Conservation (phyloP, 345 rosid species). For the Camelina hispida region DNA sequence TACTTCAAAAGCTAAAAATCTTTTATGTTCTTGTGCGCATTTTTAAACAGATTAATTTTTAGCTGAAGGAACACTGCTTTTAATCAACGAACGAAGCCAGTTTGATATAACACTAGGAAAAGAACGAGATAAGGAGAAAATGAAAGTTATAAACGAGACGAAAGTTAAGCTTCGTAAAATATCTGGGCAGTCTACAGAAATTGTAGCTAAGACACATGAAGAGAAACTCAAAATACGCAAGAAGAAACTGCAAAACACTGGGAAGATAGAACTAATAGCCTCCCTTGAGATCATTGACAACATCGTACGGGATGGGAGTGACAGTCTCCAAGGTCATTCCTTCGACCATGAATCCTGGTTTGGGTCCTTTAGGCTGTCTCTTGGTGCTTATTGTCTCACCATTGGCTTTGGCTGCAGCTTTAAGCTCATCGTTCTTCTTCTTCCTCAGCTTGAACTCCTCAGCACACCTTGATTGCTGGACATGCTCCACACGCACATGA, state of each 20-base stretch:
- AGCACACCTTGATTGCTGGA: conserved; percentile 69
- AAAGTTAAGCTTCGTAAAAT: not conserved
- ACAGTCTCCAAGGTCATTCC: conserved; percentile 82
- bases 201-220: conserved; percentile 18
- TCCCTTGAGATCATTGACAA: conserved; percentile 87
- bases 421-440: conserved; percentile 58
- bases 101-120: not conserved
- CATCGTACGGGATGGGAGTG: conserved; percentile 86
- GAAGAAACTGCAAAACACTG: conserved; percentile 23
- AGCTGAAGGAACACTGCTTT: no score
- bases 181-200: conserved; percentile 5
- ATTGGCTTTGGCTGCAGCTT: conserved; percentile 72
- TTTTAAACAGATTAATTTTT: no score
- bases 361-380: conserved; percentile 79
- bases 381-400: conserved; percentile 80
- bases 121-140: not conserved
- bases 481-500: conserved; percentile 81
- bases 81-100: no score
- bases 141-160: conserved; percentile 15
- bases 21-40: no score
- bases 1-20: no score
- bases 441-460: conserved; percentile 73
- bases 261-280: conserved; percentile 54
- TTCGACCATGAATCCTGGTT: conserved; percentile 89
- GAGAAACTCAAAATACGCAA: conserved; percentile 13